Conservation (phyloP, 495 filamentous ascomycete species). For the Hypoxylon fuscum region DNA sequence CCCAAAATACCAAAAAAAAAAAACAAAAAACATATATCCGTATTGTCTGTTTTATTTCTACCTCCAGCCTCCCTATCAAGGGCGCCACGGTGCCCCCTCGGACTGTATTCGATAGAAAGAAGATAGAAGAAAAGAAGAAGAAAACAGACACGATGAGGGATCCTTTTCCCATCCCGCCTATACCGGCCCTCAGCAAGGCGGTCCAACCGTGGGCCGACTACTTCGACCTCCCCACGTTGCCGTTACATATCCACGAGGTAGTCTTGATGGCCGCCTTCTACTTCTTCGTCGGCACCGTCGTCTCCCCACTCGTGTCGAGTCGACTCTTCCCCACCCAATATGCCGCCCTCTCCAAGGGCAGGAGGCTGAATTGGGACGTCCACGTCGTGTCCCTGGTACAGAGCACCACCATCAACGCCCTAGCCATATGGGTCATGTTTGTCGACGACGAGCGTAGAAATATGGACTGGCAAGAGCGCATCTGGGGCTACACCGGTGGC, state of each 20-base stretch:
- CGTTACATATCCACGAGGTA: constrained; percentile 90
- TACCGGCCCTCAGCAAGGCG: constrained; percentile 60
- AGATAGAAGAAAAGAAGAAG: background rate
- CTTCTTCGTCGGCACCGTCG: constrained; percentile 72
- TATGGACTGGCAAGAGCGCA: constrained; percentile 78
- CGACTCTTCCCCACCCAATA: constrained; percentile 78
- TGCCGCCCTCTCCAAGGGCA: constrained; percentile 68
- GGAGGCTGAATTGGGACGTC: constrained; percentile 92
- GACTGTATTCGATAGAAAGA: background rate
- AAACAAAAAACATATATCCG: too few species aligned
- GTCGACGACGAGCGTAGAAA: constrained; percentile 75
- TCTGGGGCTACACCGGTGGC: constrained; percentile 90
- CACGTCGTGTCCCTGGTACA: constrained; percentile 95
- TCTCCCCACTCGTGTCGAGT: constrained; percentile 79
- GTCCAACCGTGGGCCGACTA: constrained; percentile 67
- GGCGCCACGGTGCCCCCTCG: background rate
- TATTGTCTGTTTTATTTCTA: too few species aligned
- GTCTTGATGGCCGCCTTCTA: constrained; percentile 78
- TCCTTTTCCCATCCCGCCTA: constrained; percentile 70
- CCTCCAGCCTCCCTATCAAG: too few species aligned
- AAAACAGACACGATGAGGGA: constrained; percentile 65
- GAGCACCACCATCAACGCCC: constrained; percentile 75
- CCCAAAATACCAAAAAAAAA: too few species aligned
- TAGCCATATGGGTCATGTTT: constrained; percentile 86
- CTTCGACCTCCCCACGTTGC: constrained; percentile 72